A percentile compares a stretch with the other conserved stretches of the same genome.
phyloP scores from a whole-genome alignment of 2,329 filamentous ascomycete genomes.

The Beauveria bassiana region DNA sequence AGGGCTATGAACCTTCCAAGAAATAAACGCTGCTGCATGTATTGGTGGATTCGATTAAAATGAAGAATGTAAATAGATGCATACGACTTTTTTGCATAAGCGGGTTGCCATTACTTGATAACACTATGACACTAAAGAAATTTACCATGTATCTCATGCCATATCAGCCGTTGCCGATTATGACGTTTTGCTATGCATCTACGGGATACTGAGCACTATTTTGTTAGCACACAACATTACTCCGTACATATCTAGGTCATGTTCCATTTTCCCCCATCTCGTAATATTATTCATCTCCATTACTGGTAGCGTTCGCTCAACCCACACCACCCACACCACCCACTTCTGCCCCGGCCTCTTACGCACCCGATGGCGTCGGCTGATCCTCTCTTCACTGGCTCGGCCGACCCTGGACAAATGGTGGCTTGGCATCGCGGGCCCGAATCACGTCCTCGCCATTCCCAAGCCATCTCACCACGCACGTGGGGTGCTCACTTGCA shows the following conservation, averaged over 20 bases:
- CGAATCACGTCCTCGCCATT: constrained; percentile 10
- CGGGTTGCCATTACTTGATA: too few species aligned
- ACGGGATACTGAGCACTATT: too few species aligned
- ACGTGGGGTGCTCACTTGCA: not conserved
- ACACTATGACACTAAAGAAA: too few species aligned
- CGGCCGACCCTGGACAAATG: not conserved
- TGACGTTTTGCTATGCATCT: too few species aligned
- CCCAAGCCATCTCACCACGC: not conserved
- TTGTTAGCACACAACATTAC: too few species aligned
- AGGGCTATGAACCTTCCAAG: constrained; percentile 23
- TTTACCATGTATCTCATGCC: too few species aligned
- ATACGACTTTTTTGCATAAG: not conserved
- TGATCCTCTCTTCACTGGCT: constrained; percentile 1
- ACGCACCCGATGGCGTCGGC: constrained; percentile 2
- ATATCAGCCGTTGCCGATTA: too few species aligned
- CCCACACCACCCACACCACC: not conserved
- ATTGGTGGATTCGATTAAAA: not conserved
- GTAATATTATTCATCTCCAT: not conserved
- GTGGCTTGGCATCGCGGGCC: not conserved
- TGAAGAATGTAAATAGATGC: not conserved
- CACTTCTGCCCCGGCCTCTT: not conserved
- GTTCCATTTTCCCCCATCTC: too few species aligned
- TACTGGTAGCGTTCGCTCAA: not conserved
- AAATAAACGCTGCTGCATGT: not conserved
- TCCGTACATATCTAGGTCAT: too few species aligned